Base-by-base conservation (phyloP, 176 grass and related monocot species). In the Aegilops bicornis region DNA sequence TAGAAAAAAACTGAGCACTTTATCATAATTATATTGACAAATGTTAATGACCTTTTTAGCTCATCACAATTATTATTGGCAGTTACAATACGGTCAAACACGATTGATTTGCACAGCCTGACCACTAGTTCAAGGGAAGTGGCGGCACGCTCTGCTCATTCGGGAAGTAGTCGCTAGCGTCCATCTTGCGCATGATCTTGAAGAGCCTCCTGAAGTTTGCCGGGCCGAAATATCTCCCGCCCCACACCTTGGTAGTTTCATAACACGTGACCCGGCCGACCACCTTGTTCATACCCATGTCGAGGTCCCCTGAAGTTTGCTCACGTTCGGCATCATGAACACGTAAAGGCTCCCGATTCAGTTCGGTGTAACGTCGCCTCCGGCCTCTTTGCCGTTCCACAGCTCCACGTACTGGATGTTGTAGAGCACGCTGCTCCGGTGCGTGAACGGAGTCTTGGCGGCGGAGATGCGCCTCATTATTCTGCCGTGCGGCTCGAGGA, bases 371-470 rank as follows among this genome's bases (percentile, higher is more conserved):
- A 50, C 1, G 14, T 50, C 1, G 14, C 47, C 52, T 2, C 52
- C 17, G 2, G 7, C 52, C 16, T 6, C 2, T 8, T 19, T 20
- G 7, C 17, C 40, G 14, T 29, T 48, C 71, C 71, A 74, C 1
- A 42, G 25, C 71, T 74, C 40, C 12, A 74, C 40, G 23, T 74
- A 74, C 14, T 74, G 71, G 40, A 74, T 74, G 71, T 74, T 74
- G 40, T 74, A 74, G 12, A 74, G 71, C 40, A 74, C 23, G 7
- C 13, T 7, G 71, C 3, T 24, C 0, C 71, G 71, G 13, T 74
- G 71, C 0, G 71, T 40, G 40, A 74, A 74, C 1, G 71, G 71
- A 12, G 13, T 74, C 13, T 75, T n/a, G 14, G 2, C 3, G 7
- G 15, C 14, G 0, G 14, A 7, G 42, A 75, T 48, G 0, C 23